phyloP scores from a whole-genome alignment of 2,329 filamentous ascomycete species.

The Lachnellula occidentalis region DNA sequence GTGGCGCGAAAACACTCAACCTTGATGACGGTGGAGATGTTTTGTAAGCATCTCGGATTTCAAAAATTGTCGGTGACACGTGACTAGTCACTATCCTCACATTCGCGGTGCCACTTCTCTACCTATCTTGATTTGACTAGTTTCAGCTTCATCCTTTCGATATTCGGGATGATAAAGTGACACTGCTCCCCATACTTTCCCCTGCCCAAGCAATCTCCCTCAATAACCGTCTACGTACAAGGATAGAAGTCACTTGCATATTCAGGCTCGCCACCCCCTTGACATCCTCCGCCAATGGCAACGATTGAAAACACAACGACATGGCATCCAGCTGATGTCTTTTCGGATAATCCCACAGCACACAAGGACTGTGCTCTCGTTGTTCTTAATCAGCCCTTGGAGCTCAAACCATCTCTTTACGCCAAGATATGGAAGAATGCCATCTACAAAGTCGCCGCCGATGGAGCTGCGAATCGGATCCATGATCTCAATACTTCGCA shows the following conservation, averaged over 20 bases:
- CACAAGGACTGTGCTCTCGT: conserved; percentile 44
- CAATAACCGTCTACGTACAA: neutral
- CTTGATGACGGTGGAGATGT: conserved; percentile 11
- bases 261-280: neutral
- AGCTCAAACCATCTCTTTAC: conserved; percentile 34
- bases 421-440: conserved; percentile 19
- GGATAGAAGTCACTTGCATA: neutral
- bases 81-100: neutral
- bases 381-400: conserved; percentile 57
- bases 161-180: neutral
- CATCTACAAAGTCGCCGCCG: conserved; percentile 66
- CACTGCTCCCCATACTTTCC: neutral
- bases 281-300: neutral
- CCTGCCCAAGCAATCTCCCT: neutral
- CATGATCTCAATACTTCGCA: conserved; percentile 34
- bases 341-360: conserved; percentile 14
- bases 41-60: conserved; percentile 26
- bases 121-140: too few species aligned
- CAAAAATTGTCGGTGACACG: neutral
- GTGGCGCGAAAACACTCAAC: conserved; percentile 9
- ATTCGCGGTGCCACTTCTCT: too few species aligned
- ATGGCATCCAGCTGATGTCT: conserved; percentile 35
- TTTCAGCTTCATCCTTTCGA: conserved; percentile 1
- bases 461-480: conserved; percentile 84
- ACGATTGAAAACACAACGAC: neutral